Evolutionary conservation across 108 stramenopile genomes (phyloP), one percentile per base, ranked within the genome.

Genomic region (Stephanodiscus triporus): DNA sequence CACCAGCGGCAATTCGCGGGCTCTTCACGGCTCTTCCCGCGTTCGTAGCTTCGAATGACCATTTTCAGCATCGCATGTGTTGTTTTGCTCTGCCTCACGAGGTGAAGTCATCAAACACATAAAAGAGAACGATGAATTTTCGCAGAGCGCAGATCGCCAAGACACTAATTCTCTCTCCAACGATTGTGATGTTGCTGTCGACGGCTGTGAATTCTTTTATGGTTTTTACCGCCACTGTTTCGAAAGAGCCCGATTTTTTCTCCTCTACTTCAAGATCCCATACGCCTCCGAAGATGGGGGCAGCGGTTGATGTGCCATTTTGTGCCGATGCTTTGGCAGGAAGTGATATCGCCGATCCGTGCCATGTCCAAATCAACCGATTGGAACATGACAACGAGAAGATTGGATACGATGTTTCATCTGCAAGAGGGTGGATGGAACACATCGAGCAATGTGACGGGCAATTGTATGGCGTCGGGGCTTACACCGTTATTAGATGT

Each of bases 391-490:
- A 53, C 2, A 38, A 36, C 17, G 2, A 24, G 9, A 22, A 6
- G 32, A 23, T 36, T 17, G 50, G 51, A 51, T 75, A 77, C 56
- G 70, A 83, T 68, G 37, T 85, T 30, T 22, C 73, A 14, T 87
- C 88, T 10, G 89, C 92, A 38, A 70, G 88, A 79, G 85, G 76
- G 57, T 93, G 92, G 92, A 77, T 93, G 76, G 92, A 93, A 70
- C 55, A 74, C 59, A 77, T 82, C n/a, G 87, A 87, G 66, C 47
- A 68, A 61, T 10, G 38, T 55, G 72, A 85, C 23, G 77, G 83
- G 22, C 43, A 54, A 20, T 32, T 54, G 20, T 38, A 74, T 73
- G 83, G 75, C 23, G 55, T 82, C 6, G 92, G 89, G 29, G 89
- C 87, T 26, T 93, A 93, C 55, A 90, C 92, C 23, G 92, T 93